phyloP scores from a whole-genome alignment of 768 basidiomycete genomes.

The Leccinum disarticulatum region DNA sequence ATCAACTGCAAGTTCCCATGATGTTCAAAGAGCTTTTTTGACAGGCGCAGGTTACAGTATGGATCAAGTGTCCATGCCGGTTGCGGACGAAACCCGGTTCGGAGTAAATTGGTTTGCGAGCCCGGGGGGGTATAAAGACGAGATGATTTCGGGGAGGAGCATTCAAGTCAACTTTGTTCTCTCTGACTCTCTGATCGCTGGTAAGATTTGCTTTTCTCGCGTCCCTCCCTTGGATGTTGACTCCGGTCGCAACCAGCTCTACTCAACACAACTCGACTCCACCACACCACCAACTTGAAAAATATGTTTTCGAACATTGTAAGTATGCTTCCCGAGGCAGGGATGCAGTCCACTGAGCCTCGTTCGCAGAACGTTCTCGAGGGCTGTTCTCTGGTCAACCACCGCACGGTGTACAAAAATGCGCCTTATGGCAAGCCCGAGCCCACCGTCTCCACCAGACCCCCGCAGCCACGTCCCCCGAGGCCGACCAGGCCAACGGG shows the following conservation, averaged over 20 bases:
- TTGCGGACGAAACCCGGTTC: not conserved
- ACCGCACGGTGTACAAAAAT: not conserved
- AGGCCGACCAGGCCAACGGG: conserved; percentile 3
- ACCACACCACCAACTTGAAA: not conserved
- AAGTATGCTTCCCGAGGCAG: not conserved
- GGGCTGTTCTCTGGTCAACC: not conserved
- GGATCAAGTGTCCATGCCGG: not conserved
- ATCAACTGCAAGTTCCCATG: too few relatives aligned
- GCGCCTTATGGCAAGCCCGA: conserved; percentile 11
- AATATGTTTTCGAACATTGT: conserved; percentile 10
- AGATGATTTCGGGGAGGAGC: too few relatives aligned
- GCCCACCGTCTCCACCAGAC: not conserved
- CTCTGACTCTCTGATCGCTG: not conserved
- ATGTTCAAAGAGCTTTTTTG: not conserved
- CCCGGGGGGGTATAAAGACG: conserved; percentile 9
- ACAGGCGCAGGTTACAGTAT: not conserved
- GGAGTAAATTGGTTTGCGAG: not conserved
- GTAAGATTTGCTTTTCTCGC: not conserved
- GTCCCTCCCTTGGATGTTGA: not conserved
- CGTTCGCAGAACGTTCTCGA: conserved; percentile 1
- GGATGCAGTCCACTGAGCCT: conserved; percentile 1
- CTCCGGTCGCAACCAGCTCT: not conserved
- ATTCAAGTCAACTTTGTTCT: not conserved
- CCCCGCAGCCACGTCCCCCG: conserved; percentile 2
- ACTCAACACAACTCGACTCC: not conserved